phyloP scores from a whole-genome alignment of 2,329 filamentous ascomycete species.

The Penicillium verrucosum region DNA sequence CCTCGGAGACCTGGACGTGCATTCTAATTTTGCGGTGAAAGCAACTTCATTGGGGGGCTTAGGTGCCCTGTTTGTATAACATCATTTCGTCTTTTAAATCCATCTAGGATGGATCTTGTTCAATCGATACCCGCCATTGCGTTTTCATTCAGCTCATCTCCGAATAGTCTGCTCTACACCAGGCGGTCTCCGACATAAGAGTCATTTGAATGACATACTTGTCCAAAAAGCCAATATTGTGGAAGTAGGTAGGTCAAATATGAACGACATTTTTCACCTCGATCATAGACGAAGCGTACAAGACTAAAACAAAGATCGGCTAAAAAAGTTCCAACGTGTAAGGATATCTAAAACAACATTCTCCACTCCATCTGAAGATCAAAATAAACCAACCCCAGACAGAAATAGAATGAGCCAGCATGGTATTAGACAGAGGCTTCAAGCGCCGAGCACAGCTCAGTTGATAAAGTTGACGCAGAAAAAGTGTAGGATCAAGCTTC shows the following conservation, averaged over 20 bases:
- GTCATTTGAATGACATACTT: background rate
- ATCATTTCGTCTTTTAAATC: background rate
- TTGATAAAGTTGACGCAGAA: slow-evolving; percentile 99
- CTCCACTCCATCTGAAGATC: background rate
- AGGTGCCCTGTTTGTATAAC: background rate
- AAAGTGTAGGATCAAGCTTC: slow-evolving; percentile 93
- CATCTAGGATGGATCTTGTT: background rate
- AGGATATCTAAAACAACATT: background rate
- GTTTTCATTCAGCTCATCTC: background rate
- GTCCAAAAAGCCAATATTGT: background rate
- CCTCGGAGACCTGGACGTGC: slow-evolving; percentile 36
- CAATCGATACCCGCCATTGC: slow-evolving; percentile 12
- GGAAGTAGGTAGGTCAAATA: background rate
- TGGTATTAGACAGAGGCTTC: background rate
- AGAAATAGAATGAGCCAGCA: background rate
- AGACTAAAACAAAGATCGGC: background rate
- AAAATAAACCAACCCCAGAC: slow-evolving; percentile 10
- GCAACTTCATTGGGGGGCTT: background rate
- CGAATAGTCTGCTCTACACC: background rate
- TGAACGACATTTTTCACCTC: background rate
- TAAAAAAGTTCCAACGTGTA: background rate
- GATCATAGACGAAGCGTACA: background rate
- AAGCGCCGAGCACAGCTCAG: slow-evolving; percentile 49
- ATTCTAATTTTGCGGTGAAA: slow-evolving; percentile 21
- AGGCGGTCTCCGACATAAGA: background rate